phyloP scores from a whole-genome alignment of 176 grass and related monocot species.

The Tuctoria greenei region DNA sequence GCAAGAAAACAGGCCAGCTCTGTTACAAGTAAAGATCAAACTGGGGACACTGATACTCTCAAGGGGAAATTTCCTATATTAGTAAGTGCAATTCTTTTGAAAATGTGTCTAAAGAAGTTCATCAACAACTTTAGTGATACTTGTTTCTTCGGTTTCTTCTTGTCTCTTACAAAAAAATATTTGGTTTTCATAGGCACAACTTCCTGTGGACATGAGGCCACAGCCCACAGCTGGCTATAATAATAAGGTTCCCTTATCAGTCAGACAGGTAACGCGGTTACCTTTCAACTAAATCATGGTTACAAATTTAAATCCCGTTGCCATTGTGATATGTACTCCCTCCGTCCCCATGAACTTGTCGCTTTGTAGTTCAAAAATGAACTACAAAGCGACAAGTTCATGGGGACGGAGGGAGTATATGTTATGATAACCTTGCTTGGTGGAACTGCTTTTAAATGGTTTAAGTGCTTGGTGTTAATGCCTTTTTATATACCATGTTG shows the following conservation, averaged over 20 bases:
- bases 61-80: conserved; percentile 70
- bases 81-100: conserved; percentile 47
- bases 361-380: too few species aligned
- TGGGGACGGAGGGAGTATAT: too few species aligned
- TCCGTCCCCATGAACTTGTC: too few species aligned
- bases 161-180: conserved; percentile 19
- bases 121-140: conserved; percentile 33
- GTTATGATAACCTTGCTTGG: neutral
- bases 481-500: neutral
- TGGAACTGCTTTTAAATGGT: neutral
- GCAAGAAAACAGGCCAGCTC: conserved; percentile 86
- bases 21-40: conserved; percentile 56
- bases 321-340: neutral
- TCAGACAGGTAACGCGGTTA: conserved; percentile 75
- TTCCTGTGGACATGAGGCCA: conserved; percentile 83
- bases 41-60: conserved; percentile 54
- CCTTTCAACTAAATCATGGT: neutral
- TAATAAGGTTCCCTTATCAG: conserved; percentile 64
- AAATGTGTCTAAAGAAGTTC: conserved; percentile 21
- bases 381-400: too few species aligned
- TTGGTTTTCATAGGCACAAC: conserved; percentile 67
- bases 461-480: neutral
- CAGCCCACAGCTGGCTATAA: conserved; percentile 36
- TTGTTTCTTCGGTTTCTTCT: conserved; percentile 21
- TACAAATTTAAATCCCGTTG: neutral